Conservation (phyloP, 345 rosid genomes). For the Lagerstroemia speciosa region DNA sequence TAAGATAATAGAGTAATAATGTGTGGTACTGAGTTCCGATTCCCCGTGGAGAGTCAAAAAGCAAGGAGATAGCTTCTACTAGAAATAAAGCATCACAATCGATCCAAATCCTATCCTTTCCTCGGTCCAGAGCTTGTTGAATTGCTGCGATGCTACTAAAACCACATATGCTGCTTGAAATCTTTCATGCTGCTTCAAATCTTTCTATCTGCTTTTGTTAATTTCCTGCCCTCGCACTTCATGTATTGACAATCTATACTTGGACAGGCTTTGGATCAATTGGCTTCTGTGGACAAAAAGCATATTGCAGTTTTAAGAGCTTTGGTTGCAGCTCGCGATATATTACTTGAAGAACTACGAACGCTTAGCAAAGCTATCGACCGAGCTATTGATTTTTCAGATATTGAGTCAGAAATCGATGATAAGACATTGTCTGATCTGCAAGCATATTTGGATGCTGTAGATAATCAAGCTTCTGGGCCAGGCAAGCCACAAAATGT, state of each 20-base stretch:
- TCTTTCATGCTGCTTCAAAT: neutral
- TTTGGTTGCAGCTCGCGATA: conserved; percentile 53
- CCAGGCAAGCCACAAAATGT: conserved; percentile 58
- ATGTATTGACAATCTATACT: neutral
- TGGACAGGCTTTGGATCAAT: conserved; percentile 40
- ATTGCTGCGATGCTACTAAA: too few species aligned
- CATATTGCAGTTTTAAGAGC: conserved; percentile 51
- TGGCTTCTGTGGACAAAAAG: conserved; percentile 35
- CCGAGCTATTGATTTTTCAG: conserved; percentile 43
- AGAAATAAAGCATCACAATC: too few species aligned
- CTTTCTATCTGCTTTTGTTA: neutral
- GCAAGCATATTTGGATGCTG: conserved; percentile 25
- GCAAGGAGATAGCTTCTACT: too few species aligned
- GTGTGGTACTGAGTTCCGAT: too few species aligned
- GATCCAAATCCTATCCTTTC: too few species aligned
- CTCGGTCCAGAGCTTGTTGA: too few species aligned
- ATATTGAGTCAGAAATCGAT: conserved; percentile 41
- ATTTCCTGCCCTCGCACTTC: neutral
- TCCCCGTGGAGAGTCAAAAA: too few species aligned
- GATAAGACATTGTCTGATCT: conserved; percentile 30
- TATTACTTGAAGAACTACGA: conserved; percentile 53
- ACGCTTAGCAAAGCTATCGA: conserved; percentile 54
- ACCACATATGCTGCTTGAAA: too few species aligned
- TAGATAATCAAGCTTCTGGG: conserved; percentile 35
- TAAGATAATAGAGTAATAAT: too few species aligned